Conservation (phyloP, 2,329 filamentous ascomycete species). For the Mollisia scopiformis region DNA sequence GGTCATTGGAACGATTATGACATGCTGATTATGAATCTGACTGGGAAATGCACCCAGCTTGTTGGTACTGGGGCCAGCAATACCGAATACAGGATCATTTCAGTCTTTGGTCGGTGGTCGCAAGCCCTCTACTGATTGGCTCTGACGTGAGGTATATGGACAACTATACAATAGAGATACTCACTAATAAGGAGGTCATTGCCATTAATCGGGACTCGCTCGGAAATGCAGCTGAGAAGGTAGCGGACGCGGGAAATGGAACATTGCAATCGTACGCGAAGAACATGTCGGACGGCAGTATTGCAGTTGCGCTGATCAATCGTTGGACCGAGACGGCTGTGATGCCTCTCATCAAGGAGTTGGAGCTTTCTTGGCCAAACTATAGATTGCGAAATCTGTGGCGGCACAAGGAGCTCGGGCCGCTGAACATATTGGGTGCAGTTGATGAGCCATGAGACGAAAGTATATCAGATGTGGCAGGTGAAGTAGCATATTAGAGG, state of each 20-base stretch:
- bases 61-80: conserved; percentile 38
- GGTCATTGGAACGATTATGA: conserved; percentile 51
- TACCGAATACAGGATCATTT: conserved; percentile 37
- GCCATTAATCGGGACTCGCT: conserved; percentile 38
- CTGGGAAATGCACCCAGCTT: conserved; percentile 39
- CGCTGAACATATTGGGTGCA: no score
- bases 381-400: no score
- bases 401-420: no score
- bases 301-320: conserved; percentile 24
- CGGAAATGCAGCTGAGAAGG: conserved; percentile 29
- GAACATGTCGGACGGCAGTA: conserved; percentile 23
- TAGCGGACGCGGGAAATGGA: conserved; percentile 9
- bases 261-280: conserved; percentile 25
- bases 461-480: no score
- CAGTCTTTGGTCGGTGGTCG: conserved; percentile 29
- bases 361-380: no score
- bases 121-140: conserved; percentile 29
- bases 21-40: conserved; percentile 30
- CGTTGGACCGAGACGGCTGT: conserved; percentile 20
- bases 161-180: conserved; percentile 20
- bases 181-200: conserved; percentile 38
- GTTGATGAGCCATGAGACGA: no score
- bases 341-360: conserved; percentile 6
- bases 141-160: conserved; percentile 23
- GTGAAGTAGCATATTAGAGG: no score